Percentiles rank a stretch among this genome's conserved stretches.
Conservation (phyloP, 2,329 filamentous ascomycete genomes). For the Hypomyces rosellus region DNA sequence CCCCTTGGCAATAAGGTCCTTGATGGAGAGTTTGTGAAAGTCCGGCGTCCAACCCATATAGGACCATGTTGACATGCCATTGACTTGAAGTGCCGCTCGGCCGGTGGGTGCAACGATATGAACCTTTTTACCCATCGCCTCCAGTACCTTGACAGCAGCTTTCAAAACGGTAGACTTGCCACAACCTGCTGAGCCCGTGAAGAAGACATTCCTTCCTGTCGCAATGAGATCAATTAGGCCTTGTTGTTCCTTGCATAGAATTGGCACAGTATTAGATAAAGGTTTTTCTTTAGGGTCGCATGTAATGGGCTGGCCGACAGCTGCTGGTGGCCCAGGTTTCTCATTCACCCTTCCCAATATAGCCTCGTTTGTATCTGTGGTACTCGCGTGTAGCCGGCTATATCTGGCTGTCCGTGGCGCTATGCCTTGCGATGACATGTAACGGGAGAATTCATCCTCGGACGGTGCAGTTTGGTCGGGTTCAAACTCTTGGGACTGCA, state of each 20-base stretch:
- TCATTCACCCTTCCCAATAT: background rate
- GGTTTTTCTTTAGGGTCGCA: background rate
- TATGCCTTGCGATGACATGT: no score
- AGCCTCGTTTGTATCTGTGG: background rate
- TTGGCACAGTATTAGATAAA: background rate
- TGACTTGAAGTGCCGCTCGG: constrained; percentile 50
- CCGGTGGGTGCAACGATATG: constrained; percentile 55
- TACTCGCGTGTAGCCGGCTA: no score
- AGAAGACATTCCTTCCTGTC: constrained; percentile 53
- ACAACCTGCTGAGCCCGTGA: constrained; percentile 55
- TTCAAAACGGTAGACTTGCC: constrained; percentile 25
- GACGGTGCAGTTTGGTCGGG: no score
- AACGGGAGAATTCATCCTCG: no score
- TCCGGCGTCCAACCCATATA: constrained; percentile 51
- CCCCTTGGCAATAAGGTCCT: background rate
- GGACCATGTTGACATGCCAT: constrained; percentile 50
- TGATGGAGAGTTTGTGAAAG: constrained; percentile 5
- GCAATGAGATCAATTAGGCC: constrained; percentile 37
- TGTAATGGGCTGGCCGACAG: background rate
- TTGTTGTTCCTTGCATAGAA: constrained; percentile 18
- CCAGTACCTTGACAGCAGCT: constrained; percentile 16
- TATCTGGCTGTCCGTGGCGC: no score
- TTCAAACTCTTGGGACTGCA: no score
- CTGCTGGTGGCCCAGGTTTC: background rate
- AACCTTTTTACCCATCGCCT: constrained; percentile 26